Conservation (phyloP, 495 filamentous ascomycete genomes). For the Bacidia rubella region DNA sequence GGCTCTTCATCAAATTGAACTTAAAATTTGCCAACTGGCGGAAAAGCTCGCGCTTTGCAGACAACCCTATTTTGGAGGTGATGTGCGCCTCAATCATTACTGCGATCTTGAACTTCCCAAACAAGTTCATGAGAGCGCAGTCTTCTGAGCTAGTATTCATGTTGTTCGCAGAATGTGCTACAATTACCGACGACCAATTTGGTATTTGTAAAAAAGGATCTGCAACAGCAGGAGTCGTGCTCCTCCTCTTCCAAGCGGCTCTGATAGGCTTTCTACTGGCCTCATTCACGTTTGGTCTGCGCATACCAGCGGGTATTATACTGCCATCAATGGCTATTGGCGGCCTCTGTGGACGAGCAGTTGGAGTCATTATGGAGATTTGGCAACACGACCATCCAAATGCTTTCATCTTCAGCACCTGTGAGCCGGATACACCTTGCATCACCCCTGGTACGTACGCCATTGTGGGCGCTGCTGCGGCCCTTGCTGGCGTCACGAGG, state of each 20-base stretch:
- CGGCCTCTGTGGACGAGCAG: slow-evolving; percentile 77
- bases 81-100: slow-evolving; percentile 59
- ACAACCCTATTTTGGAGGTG: slow-evolving; percentile 64
- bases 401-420: slow-evolving; percentile 64
- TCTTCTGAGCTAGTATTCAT: slow-evolving; percentile 83
- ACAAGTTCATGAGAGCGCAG: slow-evolving; percentile 86
- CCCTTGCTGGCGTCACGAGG: slow-evolving; percentile 88
- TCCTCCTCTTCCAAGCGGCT: slow-evolving; percentile 66
- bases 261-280: slow-evolving; percentile 75
- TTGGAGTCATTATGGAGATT: slow-evolving; percentile 79
- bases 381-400: slow-evolving; percentile 70
- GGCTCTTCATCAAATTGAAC: slow-evolving; percentile 87
- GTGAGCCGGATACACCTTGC: slow-evolving; percentile 79
- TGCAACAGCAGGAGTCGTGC: slow-evolving; percentile 56
- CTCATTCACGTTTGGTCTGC: slow-evolving; percentile 85
- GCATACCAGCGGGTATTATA: slow-evolving; percentile 92
- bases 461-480: slow-evolving; percentile 92
- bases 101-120: slow-evolving; percentile 84
- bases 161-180: slow-evolving; percentile 80
- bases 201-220: slow-evolving; percentile 73
- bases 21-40: slow-evolving; percentile 78
- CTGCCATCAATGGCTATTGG: slow-evolving; percentile 96
- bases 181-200: slow-evolving; percentile 65
- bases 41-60: slow-evolving; percentile 43
- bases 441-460: slow-evolving; percentile 92